A percentile compares a stretch with the other conserved stretches of the same genome.
These are phyloP conservation scores for Tilletia walkeri DNA, from an alignment of 1,284 basidiomycete species.

Conservation along the genomic window DNA sequence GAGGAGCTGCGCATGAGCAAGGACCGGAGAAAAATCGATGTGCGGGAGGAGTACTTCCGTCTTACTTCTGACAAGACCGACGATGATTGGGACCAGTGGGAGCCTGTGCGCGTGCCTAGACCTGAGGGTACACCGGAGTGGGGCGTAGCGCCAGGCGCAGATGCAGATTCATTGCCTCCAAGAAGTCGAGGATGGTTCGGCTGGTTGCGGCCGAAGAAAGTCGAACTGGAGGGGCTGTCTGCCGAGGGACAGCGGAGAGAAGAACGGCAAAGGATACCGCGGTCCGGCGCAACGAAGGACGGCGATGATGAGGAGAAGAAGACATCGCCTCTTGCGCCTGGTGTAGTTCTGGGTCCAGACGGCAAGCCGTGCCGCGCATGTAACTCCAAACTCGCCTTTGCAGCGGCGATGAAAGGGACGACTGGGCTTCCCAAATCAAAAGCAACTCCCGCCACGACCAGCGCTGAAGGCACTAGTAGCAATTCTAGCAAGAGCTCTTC, in stretches of 20 bases:
- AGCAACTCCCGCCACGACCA: neutral
- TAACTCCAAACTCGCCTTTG: slow-evolving; percentile 49
- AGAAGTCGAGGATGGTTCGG: slow-evolving; percentile 1
- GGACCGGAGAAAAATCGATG: slow-evolving; percentile 81
- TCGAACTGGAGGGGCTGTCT: slow-evolving; percentile 22
- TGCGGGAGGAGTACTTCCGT: slow-evolving; percentile 84
- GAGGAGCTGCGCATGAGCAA: slow-evolving; percentile 77
- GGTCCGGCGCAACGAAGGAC: neutral
- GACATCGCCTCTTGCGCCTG: neutral
- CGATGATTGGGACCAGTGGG: slow-evolving; percentile 77
- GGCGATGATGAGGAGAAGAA: slow-evolving; percentile 8
- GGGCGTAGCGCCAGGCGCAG: slow-evolving; percentile 68
- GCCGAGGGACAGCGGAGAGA: slow-evolving; percentile 13
- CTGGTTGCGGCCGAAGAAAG: neutral
- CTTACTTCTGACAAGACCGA: slow-evolving; percentile 60
- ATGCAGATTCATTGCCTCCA: neutral
- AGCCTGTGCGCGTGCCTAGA: slow-evolving; percentile 77
- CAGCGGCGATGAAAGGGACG: slow-evolving; percentile 42
- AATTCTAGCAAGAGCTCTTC: slow-evolving; percentile 16
- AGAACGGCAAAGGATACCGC: neutral
- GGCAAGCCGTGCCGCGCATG: slow-evolving; percentile 55
- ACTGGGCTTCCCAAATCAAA: slow-evolving; percentile 16
- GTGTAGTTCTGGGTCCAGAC: slow-evolving; percentile 49
- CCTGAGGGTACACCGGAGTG: slow-evolving; percentile 82
- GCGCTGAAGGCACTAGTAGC: neutral